Conservation (phyloP, 768 basidiomycete genomes). For the Peribolospora kevripleyi region DNA sequence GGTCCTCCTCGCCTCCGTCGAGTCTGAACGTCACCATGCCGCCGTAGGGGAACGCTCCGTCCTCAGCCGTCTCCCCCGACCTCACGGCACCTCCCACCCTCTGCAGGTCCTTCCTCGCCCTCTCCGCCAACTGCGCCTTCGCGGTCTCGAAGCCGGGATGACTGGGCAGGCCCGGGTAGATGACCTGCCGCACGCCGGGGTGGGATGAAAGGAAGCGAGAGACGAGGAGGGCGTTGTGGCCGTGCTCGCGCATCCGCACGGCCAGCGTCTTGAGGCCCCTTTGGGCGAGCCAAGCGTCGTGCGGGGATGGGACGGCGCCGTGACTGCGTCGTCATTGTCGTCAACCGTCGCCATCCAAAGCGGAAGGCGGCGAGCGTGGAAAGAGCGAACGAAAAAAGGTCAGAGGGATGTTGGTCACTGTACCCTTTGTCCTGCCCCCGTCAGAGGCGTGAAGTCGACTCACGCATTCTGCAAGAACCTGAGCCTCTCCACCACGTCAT, state of each 20-base stretch:
- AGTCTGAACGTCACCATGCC: constrained; percentile 67
- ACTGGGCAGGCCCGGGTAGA: constrained; percentile 56
- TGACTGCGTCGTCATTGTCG: constrained; percentile 7
- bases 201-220: constrained; percentile 28
- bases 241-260: constrained; percentile 67
- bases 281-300: constrained; percentile 74
- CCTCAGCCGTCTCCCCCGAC: constrained; percentile 10
- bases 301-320: constrained; percentile 30
- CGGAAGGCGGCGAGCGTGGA: neutral
- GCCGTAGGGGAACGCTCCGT: constrained; percentile 53
- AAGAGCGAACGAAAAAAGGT: neutral
- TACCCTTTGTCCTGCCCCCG: neutral
- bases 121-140: constrained; percentile 33
- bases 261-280: constrained; percentile 78
- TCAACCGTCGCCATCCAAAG: neutral
- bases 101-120: constrained; percentile 15
- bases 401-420: neutral
- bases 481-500: constrained; percentile 28
- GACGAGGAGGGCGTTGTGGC: constrained; percentile 51
- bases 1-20: constrained; percentile 28
- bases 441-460: constrained; percentile 39
- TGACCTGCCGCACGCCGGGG: constrained; percentile 45
- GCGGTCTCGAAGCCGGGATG: constrained; percentile 46
- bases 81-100: constrained; percentile 13
- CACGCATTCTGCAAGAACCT: constrained; percentile 76